phyloP scores from a whole-genome alignment of 768 basidiomycete species.

The Tricholomella constricta region DNA sequence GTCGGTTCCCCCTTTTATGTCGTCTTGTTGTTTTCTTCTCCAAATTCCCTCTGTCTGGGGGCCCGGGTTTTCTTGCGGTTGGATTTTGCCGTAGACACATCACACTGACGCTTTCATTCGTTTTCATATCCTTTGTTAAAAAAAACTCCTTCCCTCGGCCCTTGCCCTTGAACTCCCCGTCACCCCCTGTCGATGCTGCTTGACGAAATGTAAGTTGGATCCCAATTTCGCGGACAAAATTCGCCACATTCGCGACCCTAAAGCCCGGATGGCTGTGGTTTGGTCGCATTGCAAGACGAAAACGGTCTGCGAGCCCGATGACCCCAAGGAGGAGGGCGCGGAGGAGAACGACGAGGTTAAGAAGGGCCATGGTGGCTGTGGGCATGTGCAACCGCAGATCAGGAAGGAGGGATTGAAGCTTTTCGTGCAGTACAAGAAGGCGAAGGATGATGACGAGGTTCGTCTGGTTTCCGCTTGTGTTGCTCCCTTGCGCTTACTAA shows the following conservation, averaged over 20 bases:
- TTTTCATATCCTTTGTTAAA: constrained; percentile 50
- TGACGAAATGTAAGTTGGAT: constrained; percentile 65
- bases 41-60: constrained; percentile 27
- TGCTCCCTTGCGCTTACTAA: constrained; percentile 17
- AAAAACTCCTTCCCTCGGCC: constrained; percentile 16
- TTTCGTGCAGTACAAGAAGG: constrained; percentile 91
- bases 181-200: constrained; percentile 25
- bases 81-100: constrained; percentile 39
- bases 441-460: constrained; percentile 95
- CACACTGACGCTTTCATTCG: constrained; percentile 69
- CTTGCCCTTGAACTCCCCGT: constrained; percentile 26
- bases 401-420: constrained; percentile 95
- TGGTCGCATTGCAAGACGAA: constrained; percentile 89
- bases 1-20: constrained; percentile 62
- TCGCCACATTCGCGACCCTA: constrained; percentile 83
- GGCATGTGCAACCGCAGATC: constrained; percentile 85
- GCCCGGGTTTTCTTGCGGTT: constrained; percentile 24
- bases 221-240: constrained; percentile 84
- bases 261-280: constrained; percentile 83
- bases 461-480: constrained; percentile 30
- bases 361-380: constrained; percentile 97
- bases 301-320: constrained; percentile 87
- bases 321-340: constrained; percentile 82
- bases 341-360: constrained; percentile 73
- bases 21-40: constrained; percentile 28